Percentiles rank a stretch among this genome's conserved stretches.
phyloP scores from a whole-genome alignment of 2,329 filamentous ascomycete species.

The Fusarium tjaetaba region DNA sequence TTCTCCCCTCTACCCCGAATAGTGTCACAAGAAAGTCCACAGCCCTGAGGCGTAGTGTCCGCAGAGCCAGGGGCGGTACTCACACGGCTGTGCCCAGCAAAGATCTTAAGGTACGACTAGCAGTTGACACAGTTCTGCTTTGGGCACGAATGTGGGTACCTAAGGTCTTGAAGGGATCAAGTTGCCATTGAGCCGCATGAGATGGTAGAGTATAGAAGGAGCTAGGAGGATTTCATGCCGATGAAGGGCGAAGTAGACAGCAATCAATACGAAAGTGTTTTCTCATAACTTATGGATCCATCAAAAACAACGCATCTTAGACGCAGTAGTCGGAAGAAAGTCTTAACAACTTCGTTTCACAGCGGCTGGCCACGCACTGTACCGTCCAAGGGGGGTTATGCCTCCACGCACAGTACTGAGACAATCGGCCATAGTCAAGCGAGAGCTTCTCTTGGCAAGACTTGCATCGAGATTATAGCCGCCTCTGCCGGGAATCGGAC shows the following conservation, averaged over 20 bases:
- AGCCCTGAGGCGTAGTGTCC: neutral
- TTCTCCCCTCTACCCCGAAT: neutral
- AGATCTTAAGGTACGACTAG: neutral
- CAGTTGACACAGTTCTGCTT: neutral
- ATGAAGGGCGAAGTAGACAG: neutral
- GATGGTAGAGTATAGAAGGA: conserved; percentile 18
- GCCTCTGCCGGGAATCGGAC: neutral
- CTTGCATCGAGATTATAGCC: neutral
- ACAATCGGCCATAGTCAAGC: neutral
- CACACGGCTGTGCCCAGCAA: neutral
- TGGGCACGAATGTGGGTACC: conserved; percentile 20
- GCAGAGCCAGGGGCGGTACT: neutral
- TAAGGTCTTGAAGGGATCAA: neutral
- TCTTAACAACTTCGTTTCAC: neutral
- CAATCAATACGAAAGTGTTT: neutral
- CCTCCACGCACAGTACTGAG: neutral
- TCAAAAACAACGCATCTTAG: neutral
- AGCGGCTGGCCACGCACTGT: neutral
- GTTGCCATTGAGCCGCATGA: conserved; percentile 22
- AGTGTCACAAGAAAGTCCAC: neutral
- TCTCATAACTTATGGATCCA: neutral
- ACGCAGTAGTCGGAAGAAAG: neutral
- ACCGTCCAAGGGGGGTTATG: neutral
- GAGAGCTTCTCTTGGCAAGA: neutral
- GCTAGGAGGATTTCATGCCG: neutral